These are phyloP conservation scores for Baffinella frigidus DNA, from an alignment of 208 protist genomes.

Conservation along the genomic window DNA sequence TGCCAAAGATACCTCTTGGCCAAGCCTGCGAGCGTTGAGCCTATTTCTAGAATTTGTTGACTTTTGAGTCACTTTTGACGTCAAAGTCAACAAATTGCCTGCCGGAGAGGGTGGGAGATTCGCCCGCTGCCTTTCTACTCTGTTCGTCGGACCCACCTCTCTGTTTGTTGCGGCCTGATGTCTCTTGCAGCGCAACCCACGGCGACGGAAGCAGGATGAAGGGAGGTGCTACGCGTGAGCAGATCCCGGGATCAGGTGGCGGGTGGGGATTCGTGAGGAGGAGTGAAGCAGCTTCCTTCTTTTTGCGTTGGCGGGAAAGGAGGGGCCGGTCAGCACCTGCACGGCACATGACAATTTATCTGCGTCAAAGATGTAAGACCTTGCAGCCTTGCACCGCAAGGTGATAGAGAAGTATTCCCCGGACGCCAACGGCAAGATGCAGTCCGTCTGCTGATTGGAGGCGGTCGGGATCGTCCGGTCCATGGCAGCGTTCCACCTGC, in stretches of 20 bases:
- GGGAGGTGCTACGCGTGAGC: background rate
- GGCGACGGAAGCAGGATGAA: background rate
- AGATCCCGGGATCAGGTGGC: no score
- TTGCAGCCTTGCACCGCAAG: constrained; percentile 42
- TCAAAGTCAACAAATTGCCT: no score
- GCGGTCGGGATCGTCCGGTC: constrained; percentile 83
- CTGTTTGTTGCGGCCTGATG: no score
- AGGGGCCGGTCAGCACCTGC: constrained; percentile 75
- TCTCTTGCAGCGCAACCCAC: no score
- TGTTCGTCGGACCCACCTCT: no score
- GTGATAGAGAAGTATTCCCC: background rate
- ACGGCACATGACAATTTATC: constrained; percentile 83
- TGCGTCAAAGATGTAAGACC: constrained; percentile 79
- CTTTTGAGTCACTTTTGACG: no score
- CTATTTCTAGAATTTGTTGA: no score
- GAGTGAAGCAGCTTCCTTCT: constrained; percentile 78
- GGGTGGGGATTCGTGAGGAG: background rate
- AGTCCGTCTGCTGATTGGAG: constrained; percentile 73
- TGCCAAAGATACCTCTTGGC: no score
- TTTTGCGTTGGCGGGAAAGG: constrained; percentile 85
- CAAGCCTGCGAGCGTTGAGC: no score
- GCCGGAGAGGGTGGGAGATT: no score
- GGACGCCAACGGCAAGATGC: constrained; percentile 62
- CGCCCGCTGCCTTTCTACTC: no score
- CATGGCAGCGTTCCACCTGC: constrained; percentile 81